Evolutionary conservation across 2,329 filamentous ascomycete species (phyloP), one percentile per base, ranked within the genome.

Genomic region (Aureobasidium sp.): DNA sequence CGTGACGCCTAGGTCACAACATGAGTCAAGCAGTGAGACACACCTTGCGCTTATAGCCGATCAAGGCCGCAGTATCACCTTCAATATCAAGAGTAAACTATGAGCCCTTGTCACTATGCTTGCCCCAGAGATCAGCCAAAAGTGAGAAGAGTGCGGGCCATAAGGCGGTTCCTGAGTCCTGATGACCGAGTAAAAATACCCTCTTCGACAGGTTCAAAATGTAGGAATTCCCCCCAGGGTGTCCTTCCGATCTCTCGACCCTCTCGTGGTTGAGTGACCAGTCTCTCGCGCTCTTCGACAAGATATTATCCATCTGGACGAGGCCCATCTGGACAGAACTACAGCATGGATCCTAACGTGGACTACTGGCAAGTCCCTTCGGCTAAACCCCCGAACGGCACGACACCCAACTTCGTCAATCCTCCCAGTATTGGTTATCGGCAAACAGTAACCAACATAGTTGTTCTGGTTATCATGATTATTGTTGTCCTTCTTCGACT

Each of bases 21-120:
- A 50, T 59, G 56, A 48, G 44, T 59, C 44, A n/a, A 59, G 56
- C 44, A 20, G 26, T 59, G 44, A 59, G 56, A 48, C 56, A 59
- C 44, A 50, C 44, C n/a, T 26, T 26, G 48, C 20, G 20, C 32
- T 48, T 41, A 20, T 41, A 48, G 34, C 44, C 32, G 20, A 41
- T 15, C 15, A 10, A 41, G 42, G 29, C 44, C 42, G 44, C 23
- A 50, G 42, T 47, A 39, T 13, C 26, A 59, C 56, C 32, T n/a
- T 23, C 56, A 59, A 29, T 59, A 48, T 48, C 44, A 34, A 32
- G 10, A 26, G 15, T 17, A 10, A 50, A 46, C 23, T 50, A 59
- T 50, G 13, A 29, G 20, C 44, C 15, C 17, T 50, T 58, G 17
- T 32, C 36, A 27, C 29, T 23, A 5, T 10, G n/a, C 17, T 32